phyloP scores from a whole-genome alignment of 2,329 filamentous ascomycete species.

The Colletotrichum spaethianum region DNA sequence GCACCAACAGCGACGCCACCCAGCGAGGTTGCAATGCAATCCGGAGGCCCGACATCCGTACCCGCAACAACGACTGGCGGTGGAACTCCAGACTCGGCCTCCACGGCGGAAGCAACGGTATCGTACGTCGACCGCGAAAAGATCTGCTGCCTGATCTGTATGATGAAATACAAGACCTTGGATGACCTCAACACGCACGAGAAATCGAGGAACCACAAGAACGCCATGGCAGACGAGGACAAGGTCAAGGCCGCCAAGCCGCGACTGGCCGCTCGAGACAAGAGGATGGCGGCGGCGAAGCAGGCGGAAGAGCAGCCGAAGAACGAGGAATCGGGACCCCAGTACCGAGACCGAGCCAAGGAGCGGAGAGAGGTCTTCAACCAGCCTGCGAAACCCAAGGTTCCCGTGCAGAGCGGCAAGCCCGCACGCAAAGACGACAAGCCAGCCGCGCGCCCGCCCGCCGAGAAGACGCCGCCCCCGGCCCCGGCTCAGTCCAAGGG shows the following conservation, averaged over 20 bases:
- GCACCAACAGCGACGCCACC: slow-evolving; percentile 1
- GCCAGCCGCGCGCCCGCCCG: slow-evolving; percentile 36
- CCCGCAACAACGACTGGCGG: not conserved
- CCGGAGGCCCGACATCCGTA: slow-evolving; percentile 40
- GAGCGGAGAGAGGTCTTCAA: slow-evolving; percentile 75
- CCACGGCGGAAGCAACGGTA: slow-evolving; percentile 36
- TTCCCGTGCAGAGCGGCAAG: slow-evolving; percentile 45
- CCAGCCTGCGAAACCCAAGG: slow-evolving; percentile 69
- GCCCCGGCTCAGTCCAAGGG: slow-evolving; percentile 70
- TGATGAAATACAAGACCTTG: slow-evolving; percentile 61
- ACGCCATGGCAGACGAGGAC: slow-evolving; percentile 55
- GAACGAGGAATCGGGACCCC: slow-evolving; percentile 44
- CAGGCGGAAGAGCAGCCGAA: slow-evolving; percentile 45
- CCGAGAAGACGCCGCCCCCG: slow-evolving; percentile 47
- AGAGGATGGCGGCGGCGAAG: slow-evolving; percentile 49
- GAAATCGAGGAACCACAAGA: slow-evolving; percentile 58
- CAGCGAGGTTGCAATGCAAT: slow-evolving; percentile 40
- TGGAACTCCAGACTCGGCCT: slow-evolving; percentile 30
- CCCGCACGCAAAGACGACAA: slow-evolving; percentile 52
- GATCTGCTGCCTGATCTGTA: slow-evolving; percentile 61
- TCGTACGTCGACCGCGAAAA: slow-evolving; percentile 73
- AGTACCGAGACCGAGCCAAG: slow-evolving; percentile 77
- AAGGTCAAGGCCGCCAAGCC: slow-evolving; percentile 65
- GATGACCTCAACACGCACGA: slow-evolving; percentile 60
- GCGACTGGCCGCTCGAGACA: slow-evolving; percentile 54